Evolutionary conservation across 2,329 filamentous ascomycete species (phyloP).

Genomic region (Pezizomycotina sp.): DNA sequence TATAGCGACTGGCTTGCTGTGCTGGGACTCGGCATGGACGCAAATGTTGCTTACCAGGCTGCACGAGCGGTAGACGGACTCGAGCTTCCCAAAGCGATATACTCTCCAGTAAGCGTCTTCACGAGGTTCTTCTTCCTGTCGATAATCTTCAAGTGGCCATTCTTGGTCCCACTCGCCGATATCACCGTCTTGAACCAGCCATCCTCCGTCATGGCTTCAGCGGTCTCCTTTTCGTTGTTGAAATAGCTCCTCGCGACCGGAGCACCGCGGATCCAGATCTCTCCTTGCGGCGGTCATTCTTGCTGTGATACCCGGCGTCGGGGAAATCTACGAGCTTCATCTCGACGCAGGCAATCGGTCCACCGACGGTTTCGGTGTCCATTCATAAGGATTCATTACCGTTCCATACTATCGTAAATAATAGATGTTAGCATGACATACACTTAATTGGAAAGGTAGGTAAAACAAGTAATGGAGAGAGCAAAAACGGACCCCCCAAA

Average conservation of each 20-base stretch:
- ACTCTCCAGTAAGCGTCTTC: constrained; percentile 89
- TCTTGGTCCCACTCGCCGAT: constrained; percentile 70
- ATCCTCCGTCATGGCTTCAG: constrained; percentile 58
- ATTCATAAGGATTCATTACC: constrained; percentile 70
- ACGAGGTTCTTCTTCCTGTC: constrained; percentile 97
- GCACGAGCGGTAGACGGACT: constrained; percentile 71
- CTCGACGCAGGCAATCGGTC: constrained; percentile 60
- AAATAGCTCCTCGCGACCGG: constrained; percentile 65
- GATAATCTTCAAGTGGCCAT: constrained; percentile 71
- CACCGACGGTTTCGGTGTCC: constrained; percentile 61
- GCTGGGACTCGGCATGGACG: constrained; percentile 60
- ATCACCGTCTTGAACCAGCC: constrained; percentile 97
- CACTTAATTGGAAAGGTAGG: constrained; percentile 25
- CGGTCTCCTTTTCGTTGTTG: constrained; percentile 71
- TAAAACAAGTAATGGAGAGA: constrained; percentile 3
- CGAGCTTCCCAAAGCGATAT: constrained; percentile 89
- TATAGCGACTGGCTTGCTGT: constrained; percentile 66
- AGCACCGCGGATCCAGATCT: constrained; percentile 73
- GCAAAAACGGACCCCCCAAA: too few relatives aligned
- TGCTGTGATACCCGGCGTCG: constrained; percentile 70
- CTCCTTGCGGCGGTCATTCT: constrained; percentile 60
- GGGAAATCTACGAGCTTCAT: constrained; percentile 82
- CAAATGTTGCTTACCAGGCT: constrained; percentile 74
- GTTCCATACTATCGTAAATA: constrained; percentile 39
- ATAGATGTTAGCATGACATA: constrained; percentile 27